phyloP scores from a whole-genome alignment of 2,329 filamentous ascomycete species.

The Diaporthe sp. region DNA sequence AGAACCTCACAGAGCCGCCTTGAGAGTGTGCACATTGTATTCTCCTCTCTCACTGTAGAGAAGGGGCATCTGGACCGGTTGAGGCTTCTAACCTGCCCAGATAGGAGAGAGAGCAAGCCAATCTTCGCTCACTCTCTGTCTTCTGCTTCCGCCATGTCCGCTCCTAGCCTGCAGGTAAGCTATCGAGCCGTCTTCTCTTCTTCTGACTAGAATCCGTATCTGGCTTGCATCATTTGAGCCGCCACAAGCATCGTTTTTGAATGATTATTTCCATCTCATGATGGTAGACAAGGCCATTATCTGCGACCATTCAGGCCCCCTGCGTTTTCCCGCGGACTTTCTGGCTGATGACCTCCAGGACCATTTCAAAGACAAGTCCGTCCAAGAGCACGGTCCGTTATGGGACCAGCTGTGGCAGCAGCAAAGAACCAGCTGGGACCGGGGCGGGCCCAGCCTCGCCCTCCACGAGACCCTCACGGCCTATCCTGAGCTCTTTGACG shows the following conservation, averaged over 20 bases:
- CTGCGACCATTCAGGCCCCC: too few relatives aligned
- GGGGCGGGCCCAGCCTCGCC: slow-evolving; percentile 65
- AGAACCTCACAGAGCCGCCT: too few relatives aligned
- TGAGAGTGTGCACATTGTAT: background rate
- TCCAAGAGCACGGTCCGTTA: slow-evolving; percentile 50
- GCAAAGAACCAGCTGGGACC: slow-evolving; percentile 68
- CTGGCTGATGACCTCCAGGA: background rate
- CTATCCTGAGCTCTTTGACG: slow-evolving; percentile 59
- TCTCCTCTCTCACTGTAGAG: too few relatives aligned
- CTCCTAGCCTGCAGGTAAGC: slow-evolving; percentile 13
- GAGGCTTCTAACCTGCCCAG: background rate
- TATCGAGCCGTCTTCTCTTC: background rate
- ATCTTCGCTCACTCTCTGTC: background rate
- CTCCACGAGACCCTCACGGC: slow-evolving; percentile 66
- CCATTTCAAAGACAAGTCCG: slow-evolving; percentile 1
- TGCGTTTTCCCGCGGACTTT: background rate
- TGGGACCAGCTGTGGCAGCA: slow-evolving; percentile 67
- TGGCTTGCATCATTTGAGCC: background rate
- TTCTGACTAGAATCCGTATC: background rate
- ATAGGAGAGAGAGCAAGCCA: background rate
- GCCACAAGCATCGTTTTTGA: background rate
- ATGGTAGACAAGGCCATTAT: background rate
- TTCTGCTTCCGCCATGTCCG: background rate
- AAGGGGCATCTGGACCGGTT: background rate
- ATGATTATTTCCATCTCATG: background rate